Evolutionary conservation across 805 yeast species (phyloP).

Genomic region (Yarrowia divulgata): DNA sequence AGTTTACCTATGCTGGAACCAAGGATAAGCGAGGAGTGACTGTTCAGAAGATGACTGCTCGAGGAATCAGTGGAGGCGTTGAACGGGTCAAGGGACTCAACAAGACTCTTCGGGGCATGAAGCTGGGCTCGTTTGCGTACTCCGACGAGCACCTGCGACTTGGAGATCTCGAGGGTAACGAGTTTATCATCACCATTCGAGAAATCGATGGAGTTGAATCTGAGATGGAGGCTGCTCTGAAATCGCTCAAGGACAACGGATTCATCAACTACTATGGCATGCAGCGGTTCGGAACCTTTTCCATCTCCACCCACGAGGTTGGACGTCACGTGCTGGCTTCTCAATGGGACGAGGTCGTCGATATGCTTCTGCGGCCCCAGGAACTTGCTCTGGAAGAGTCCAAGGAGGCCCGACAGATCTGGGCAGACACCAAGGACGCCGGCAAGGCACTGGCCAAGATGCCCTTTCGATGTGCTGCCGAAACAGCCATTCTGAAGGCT

Average conservation of each 20-base stretch:
- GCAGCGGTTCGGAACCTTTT: constrained; percentile 97
- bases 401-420: constrained; percentile 77
- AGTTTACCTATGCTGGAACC: constrained; percentile 88
- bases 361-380: constrained; percentile 83
- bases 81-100: constrained; percentile 81
- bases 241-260: constrained; percentile 69
- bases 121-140: constrained; percentile 80
- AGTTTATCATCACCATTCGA: constrained; percentile 83
- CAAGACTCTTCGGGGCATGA: constrained; percentile 75
- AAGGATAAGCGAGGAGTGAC: constrained; percentile 97
- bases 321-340: constrained; percentile 75
- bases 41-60: constrained; percentile 73
- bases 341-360: constrained; percentile 82
- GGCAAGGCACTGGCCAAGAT: constrained; percentile 67
- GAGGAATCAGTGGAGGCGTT: constrained; percentile 49
- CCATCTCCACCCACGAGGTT: constrained; percentile 85
- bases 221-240: constrained; percentile 60
- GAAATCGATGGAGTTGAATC: constrained; percentile 59
- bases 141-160: constrained; percentile 66
- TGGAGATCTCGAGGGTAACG: constrained; percentile 90
- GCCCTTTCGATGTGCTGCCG: constrained; percentile 92
- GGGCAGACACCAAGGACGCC: constrained; percentile 79
- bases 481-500: constrained; percentile 69
- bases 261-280: constrained; percentile 96
- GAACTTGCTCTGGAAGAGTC: constrained; percentile 84